Conservation (phyloP, 192 early-diverging fungal genomes). For the Thamnidium elegans region DNA sequence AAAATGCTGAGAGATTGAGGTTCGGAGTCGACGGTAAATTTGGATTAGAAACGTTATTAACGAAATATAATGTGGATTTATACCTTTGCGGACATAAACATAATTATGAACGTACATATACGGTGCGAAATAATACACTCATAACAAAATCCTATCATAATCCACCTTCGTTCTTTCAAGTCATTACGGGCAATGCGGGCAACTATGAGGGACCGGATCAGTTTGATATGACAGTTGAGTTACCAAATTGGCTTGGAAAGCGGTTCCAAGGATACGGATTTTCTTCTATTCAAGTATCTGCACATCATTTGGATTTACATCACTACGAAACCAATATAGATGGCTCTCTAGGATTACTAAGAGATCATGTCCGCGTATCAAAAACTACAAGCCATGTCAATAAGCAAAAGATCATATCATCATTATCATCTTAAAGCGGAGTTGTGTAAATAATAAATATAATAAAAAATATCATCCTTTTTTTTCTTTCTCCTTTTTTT, state of each 20-base stretch:
- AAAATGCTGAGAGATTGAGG: conserved; percentile 4
- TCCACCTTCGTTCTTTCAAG: conserved; percentile 21
- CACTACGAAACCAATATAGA: conserved; percentile 16
- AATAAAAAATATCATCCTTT: background rate
- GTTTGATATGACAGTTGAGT: conserved; percentile 6
- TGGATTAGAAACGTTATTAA: conserved; percentile 14
- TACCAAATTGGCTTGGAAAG: conserved; percentile 18
- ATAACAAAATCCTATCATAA: conserved; percentile 21
- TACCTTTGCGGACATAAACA: conserved; percentile 28
- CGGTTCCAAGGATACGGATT: conserved; percentile 24
- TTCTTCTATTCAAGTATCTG: conserved; percentile 4
- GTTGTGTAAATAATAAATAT: background rate
- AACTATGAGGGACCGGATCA: conserved; percentile 23
- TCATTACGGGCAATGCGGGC: conserved; percentile 22
- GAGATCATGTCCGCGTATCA: conserved; percentile 26
- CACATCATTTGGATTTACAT: conserved; percentile 13
- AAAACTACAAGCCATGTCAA: conserved; percentile 19
- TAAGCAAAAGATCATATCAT: conserved; percentile 8
- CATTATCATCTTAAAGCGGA: background rate
- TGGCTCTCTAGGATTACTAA: conserved; percentile 2
- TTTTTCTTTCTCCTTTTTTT: background rate
- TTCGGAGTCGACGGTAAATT: background rate
- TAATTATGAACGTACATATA: conserved; percentile 28
- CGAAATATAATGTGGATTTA: conserved; percentile 22
- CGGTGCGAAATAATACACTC: conserved; percentile 1